These are phyloP conservation scores for Candida ovalis DNA, from an alignment of 805 yeast species.

Conservation along the genomic window DNA sequence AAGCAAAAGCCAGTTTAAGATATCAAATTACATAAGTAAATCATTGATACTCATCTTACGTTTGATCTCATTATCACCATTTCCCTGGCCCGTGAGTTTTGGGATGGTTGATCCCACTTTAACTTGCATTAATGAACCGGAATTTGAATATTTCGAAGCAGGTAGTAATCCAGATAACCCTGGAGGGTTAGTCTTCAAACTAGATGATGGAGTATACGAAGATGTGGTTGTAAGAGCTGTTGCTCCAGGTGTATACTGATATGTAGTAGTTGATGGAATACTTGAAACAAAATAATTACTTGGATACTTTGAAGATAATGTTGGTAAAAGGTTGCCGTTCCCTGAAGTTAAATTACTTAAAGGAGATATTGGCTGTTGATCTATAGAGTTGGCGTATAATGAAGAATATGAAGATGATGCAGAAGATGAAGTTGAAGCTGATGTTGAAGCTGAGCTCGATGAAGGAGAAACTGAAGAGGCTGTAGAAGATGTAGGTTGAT, in stretches of 20 bases:
- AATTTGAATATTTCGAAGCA: not conserved
- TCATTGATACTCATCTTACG: conserved; percentile 25
- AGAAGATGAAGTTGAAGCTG: conserved; percentile 1
- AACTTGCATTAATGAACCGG: not conserved
- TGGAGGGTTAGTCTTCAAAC: not conserved
- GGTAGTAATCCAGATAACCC: not conserved
- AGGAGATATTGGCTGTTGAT: not conserved
- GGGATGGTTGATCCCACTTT: not conserved
- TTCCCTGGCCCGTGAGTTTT: not conserved
- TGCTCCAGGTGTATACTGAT: not conserved
- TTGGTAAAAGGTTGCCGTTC: not conserved
- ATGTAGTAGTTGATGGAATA: not conserved
- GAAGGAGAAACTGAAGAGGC: not conserved
- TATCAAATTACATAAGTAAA: conserved; percentile 6
- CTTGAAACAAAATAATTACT: not conserved
- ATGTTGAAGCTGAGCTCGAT: not conserved
- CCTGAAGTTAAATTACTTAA: not conserved
- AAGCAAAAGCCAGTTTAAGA: not conserved
- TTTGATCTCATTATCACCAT: conserved; percentile 11
- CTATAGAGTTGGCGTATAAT: conserved; percentile 1
- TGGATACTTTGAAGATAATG: not conserved
- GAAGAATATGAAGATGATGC: conserved; percentile 11
- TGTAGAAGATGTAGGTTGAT: not conserved
- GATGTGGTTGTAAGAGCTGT: not conserved
- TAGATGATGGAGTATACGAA: not conserved